Evolutionary conservation across 495 filamentous ascomycete genomes (phyloP).

Genomic region (Friedmanniomyces simplex): DNA sequence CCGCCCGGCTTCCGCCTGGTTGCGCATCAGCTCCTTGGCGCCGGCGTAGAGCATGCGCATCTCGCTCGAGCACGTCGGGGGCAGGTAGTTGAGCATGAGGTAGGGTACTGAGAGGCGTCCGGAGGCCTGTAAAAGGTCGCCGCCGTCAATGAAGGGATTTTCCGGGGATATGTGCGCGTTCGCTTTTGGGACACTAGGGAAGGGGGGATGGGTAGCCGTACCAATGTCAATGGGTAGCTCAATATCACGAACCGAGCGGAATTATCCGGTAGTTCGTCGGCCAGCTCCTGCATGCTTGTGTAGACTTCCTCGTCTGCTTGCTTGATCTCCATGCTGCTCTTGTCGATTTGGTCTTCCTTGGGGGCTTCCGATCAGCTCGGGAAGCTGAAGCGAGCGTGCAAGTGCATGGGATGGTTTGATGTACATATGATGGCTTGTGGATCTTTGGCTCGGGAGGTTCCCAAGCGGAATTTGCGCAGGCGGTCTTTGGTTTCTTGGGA

Average conservation of each 20-base stretch:
- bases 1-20: conserved; percentile 70
- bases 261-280: conserved; percentile 86
- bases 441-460: conserved; percentile 76
- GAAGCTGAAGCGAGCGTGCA: not conserved
- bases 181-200: too few species aligned
- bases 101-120: conserved; percentile 68
- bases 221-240: conserved; percentile 78
- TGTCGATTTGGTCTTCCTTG: conserved; percentile 69
- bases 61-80: conserved; percentile 73
- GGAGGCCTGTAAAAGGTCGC: conserved; percentile 36
- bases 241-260: conserved; percentile 80
- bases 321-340: conserved; percentile 74
- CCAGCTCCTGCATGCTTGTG: conserved; percentile 63
- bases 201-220: conserved; percentile 39
- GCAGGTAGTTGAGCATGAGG: conserved; percentile 86
- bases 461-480: conserved; percentile 83
- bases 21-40: conserved; percentile 89
- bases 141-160: too few species aligned
- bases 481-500: conserved; percentile 67
- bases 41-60: conserved; percentile 89
- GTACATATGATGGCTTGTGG: conserved; percentile 91
- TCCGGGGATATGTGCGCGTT: too few species aligned
- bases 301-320: conserved; percentile 68
- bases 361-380: conserved; percentile 17
- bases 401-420: conserved; percentile 16